Conservation (phyloP, 805 yeast genomes). For the Teunomyces aglyptinius region DNA sequence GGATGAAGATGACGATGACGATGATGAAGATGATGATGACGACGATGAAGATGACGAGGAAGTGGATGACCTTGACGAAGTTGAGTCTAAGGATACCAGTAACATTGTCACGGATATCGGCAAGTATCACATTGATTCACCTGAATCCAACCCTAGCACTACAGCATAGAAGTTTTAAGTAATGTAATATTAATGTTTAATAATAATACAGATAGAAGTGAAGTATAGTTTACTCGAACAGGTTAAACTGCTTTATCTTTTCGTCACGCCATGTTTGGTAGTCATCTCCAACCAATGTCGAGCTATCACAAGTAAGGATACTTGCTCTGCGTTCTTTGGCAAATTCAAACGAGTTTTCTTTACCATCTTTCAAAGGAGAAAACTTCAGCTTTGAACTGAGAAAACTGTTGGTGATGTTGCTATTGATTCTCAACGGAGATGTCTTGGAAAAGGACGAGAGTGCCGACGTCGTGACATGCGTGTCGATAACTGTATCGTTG, state of each 20-base stretch:
- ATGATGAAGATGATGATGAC: slow-evolving; percentile 34
- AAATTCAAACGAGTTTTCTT: neutral
- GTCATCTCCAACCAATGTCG: slow-evolving; percentile 41
- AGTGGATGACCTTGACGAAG: slow-evolving; percentile 22
- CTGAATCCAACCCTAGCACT: neutral
- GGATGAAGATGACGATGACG: slow-evolving; percentile 33
- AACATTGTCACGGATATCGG: slow-evolving; percentile 11
- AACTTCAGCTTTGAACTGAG: neutral
- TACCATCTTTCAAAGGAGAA: neutral
- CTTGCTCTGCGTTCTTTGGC: slow-evolving; percentile 13
- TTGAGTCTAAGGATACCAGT: neutral
- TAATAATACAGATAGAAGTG: neutral
- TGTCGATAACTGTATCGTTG: neutral
- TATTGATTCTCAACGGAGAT: slow-evolving; percentile 5
- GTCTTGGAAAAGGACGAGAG: slow-evolving; percentile 1
- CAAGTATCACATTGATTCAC: slow-evolving; percentile 1
- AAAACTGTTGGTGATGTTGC: neutral
- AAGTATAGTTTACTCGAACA: neutral
- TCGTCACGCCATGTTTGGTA: slow-evolving; percentile 41
- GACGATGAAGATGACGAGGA: slow-evolving; percentile 41
- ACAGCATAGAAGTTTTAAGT: slow-evolving; percentile 1
- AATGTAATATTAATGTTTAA: slow-evolving; percentile 4
- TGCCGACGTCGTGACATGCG: neutral
- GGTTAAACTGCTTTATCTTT: slow-evolving; percentile 22
- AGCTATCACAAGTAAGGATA: slow-evolving; percentile 30